Percentiles rank a stretch among this genome's conserved stretches.
phyloP scores from a whole-genome alignment of 805 yeast species.

The Monosporozyma siamensis region DNA sequence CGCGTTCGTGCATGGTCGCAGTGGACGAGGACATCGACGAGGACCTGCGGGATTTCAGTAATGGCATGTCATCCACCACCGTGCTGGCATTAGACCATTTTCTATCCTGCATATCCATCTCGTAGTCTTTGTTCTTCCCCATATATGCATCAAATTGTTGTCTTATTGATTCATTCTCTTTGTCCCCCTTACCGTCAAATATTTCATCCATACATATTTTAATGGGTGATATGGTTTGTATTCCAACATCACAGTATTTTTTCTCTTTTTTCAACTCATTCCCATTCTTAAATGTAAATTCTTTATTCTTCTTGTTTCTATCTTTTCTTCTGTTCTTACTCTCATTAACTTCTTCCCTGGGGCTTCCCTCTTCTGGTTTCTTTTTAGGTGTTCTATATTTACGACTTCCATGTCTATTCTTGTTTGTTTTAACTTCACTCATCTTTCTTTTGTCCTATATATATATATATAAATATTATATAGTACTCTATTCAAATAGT shows the following conservation, averaged over 20 bases:
- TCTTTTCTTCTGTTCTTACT: not conserved
- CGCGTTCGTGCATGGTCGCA: not conserved
- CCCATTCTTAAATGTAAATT: slow-evolving; percentile 2
- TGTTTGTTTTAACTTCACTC: not conserved
- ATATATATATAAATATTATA: no score
- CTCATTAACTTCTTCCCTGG: no score
- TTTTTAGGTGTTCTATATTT: not conserved
- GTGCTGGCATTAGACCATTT: slow-evolving; percentile 5
- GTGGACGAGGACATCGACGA: not conserved
- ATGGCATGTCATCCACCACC: not conserved
- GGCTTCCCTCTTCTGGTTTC: no score
- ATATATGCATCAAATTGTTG: no score
- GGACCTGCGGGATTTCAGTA: not conserved
- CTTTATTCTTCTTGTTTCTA: not conserved
- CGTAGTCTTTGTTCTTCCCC: no score
- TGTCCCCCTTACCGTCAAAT: no score
- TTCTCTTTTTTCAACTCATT: not conserved
- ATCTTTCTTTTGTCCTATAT: not conserved
- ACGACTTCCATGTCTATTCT: not conserved
- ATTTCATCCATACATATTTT: slow-evolving; percentile 4
- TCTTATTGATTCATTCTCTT: no score
- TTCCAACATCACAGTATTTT: not conserved
- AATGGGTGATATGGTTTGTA: slow-evolving; percentile 8
- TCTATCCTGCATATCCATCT: slow-evolving; percentile 2
- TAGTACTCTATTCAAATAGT: no score